Conservation (phyloP, 306 rosid genomes). For the Casuarina equisetifolia region DNA sequence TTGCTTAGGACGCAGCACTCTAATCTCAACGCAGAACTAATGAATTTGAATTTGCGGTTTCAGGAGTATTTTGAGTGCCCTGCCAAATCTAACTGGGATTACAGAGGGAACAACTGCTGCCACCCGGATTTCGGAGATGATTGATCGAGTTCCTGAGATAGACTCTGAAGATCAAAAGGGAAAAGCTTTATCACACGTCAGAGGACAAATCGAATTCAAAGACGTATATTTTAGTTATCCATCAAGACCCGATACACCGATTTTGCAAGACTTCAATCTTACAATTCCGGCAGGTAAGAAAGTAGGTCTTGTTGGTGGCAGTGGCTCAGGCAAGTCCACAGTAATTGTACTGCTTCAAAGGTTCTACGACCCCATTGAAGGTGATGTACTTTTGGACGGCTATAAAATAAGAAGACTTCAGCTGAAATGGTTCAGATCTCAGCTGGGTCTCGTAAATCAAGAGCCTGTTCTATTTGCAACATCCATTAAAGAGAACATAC, state of each 20-base stretch:
- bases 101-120: conserved; percentile 72
- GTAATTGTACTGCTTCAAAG: conserved; percentile 77
- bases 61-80: conserved; percentile 89
- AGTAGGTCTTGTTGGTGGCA: conserved; percentile 82
- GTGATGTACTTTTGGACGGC: conserved; percentile 79
- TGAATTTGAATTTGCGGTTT: conserved; percentile 29
- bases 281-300: conserved; percentile 70
- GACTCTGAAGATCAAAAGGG: conserved; percentile 74
- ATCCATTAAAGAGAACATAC: conserved; percentile 70
- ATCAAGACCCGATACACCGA: conserved; percentile 64
- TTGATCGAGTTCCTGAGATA: conserved; percentile 58
- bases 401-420: conserved; percentile 67
- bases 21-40: conserved; percentile 14
- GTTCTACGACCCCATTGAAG: conserved; percentile 81
- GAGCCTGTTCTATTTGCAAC: conserved; percentile 96
- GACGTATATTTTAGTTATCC: conserved; percentile 65
- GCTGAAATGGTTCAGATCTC: conserved; percentile 87
- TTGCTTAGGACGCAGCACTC: conserved; percentile 1
- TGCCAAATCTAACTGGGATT: conserved; percentile 80
- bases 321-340: conserved; percentile 94
- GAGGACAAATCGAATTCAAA: conserved; percentile 71
- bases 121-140: conserved; percentile 67
- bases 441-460: conserved; percentile 80
- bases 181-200: conserved; percentile 76
- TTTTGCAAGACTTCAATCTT: conserved; percentile 69